Percentiles rank a stretch among this genome's conserved stretches.
phyloP scores from a whole-genome alignment of 768 basidiomycete genomes.

The Termitomyces titanicus region DNA sequence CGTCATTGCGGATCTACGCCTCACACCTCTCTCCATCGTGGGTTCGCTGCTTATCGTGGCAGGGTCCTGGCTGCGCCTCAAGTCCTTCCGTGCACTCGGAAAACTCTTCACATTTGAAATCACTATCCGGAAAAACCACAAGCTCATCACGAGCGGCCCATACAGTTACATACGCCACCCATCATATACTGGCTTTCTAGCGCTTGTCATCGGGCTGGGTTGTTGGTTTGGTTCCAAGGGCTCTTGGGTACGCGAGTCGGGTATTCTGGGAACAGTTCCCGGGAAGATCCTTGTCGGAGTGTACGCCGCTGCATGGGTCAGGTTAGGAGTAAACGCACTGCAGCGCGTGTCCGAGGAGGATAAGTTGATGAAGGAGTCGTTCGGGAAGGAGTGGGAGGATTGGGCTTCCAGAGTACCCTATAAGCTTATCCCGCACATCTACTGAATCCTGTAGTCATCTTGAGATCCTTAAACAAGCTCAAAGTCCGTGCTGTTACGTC shows the following conservation, averaged over 20 bases:
- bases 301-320: not conserved
- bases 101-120: constrained; percentile 37
- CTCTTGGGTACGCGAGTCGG: constrained; percentile 5
- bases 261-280: not conserved
- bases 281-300: constrained; percentile 1
- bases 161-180: constrained; percentile 40
- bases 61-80: constrained; percentile 31
- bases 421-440: constrained; percentile 8
- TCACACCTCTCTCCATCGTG: constrained; percentile 24
- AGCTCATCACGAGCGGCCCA: constrained; percentile 34
- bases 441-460: not conserved
- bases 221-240: constrained; percentile 4
- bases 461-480: not conserved
- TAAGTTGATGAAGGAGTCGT: constrained; percentile 6
- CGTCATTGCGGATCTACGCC: not conserved
- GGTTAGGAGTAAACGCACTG: not conserved
- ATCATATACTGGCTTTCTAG: constrained; percentile 18
- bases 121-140: constrained; percentile 30
- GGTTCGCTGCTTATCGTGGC: constrained; percentile 22
- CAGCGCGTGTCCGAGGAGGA: constrained; percentile 12
- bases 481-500: too few species aligned
- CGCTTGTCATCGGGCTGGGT: constrained; percentile 2
- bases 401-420: constrained; percentile 14
- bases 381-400: constrained; percentile 15
- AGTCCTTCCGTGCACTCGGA: constrained; percentile 34